Evolutionary conservation across 495 filamentous ascomycete genomes (phyloP), one percentile per base, ranked within the genome.

Genomic region (Xylaria palmicola): DNA sequence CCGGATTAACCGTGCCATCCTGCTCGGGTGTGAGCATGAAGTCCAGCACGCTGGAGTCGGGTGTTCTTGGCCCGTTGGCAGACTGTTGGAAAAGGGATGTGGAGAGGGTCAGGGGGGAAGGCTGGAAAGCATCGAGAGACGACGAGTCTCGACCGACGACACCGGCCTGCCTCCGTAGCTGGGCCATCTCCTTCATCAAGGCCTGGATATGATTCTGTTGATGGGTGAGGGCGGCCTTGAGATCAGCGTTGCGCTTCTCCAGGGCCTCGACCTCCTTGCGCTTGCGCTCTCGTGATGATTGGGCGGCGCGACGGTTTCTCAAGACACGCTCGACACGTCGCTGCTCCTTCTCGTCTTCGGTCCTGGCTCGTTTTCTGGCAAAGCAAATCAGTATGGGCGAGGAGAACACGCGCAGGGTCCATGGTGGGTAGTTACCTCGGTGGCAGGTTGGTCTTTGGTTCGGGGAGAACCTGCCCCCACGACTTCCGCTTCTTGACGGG

Each of bases 281-380:
- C 83, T 98, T 98, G 56, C 94, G 89, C 76, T 98, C 94, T 34
- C 94, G 84, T 13, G 93, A 97, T 53, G 93, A 96, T 79, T 98
- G 94, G 41, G 94, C 94, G 39, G 94, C 94, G 52, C 91, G 89
- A 62, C 94, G 91, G 75, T 98, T 98, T 37, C 94, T 87, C 64
- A 97, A 89, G 41, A 98, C 93, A 54, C 94, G 91, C 79, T 98
- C 94, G 65, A 98, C 93, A 53, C 94, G 90, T 47, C 94, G 89
- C 76, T 98, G 94, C 76, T 98, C 94, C 76, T 98, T 98, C 75
- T 98, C 94, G 72, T 96, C 94, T 56, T 96, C 92, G 27, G 94
- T 98, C 84, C 97, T 98, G 67, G 94, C 94, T 60, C 94, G 92
- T 85, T 98, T 98, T 59, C 91, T 93, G 56, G 60, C 37, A 56